A percentile compares a stretch with the other conserved stretches of the same genome.
These are phyloP conservation scores for Aspergillus intermedius DNA, from an alignment of 2,329 filamentous ascomycete species.

Conservation along the genomic window DNA sequence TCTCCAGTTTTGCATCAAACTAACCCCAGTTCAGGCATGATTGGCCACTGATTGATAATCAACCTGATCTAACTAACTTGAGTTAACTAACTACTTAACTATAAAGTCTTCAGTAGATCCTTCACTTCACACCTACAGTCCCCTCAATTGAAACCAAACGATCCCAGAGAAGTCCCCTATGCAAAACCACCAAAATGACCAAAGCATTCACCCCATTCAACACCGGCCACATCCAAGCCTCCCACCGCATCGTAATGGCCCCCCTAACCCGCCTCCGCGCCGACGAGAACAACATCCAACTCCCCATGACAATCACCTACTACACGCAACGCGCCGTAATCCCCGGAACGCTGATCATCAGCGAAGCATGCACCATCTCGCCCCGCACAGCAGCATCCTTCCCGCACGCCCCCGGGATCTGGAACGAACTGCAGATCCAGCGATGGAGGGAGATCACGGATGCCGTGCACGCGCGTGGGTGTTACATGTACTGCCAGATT, in stretches of 20 bases:
- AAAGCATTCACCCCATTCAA: constrained; percentile 22
- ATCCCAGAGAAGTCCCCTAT: background rate
- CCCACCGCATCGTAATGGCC: constrained; percentile 46
- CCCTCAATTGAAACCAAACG: background rate
- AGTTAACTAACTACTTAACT: background rate
- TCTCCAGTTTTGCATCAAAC: too few relatives aligned
- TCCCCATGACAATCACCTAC: constrained; percentile 40
- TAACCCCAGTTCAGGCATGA: too few relatives aligned
- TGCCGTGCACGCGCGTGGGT: constrained; percentile 55
- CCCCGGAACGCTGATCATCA: constrained; percentile 50
- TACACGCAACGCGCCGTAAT: constrained; percentile 46
- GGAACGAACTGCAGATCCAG: constrained; percentile 45
- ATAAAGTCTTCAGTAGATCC: too few relatives aligned
- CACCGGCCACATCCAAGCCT: constrained; percentile 32
- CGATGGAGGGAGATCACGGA: constrained; percentile 55
- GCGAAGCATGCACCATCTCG: constrained; percentile 50
- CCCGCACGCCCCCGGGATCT: constrained; percentile 51
- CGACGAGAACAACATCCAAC: constrained; percentile 40
- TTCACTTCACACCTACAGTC: too few relatives aligned
- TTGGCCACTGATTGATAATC: background rate
- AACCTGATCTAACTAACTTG: background rate
- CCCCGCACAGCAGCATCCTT: constrained; percentile 37
- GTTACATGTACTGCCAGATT: constrained; percentile 54
- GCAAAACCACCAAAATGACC: background rate
- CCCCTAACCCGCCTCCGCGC: constrained; percentile 48